Evolutionary conservation across 768 basidiomycete genomes (phyloP).

Genomic region (Termitomyces sp.): DNA sequence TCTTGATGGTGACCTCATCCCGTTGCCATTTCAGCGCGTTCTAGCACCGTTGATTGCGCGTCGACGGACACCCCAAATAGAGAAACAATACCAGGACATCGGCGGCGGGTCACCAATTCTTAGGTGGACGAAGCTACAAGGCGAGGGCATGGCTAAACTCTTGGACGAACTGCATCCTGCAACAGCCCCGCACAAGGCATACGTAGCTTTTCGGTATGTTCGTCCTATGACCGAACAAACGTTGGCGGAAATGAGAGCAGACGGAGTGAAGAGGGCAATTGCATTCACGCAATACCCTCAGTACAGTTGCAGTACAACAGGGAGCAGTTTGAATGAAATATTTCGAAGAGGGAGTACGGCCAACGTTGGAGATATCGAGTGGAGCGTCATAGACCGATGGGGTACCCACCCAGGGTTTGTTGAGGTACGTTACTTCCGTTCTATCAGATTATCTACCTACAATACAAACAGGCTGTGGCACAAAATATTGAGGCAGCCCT

Average conservation of each 20-base stretch:
- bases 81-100: conserved; percentile 90
- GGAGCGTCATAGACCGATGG: conserved; percentile 99
- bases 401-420: conserved; percentile 93
- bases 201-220: conserved; percentile 95
- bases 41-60: conserved; percentile 88
- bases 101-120: conserved; percentile 98
- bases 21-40: conserved; percentile 85
- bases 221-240: conserved; percentile 84
- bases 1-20: conserved; percentile 90
- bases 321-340: conserved; percentile 94
- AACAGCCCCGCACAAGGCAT: conserved; percentile 93
- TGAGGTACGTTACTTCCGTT: conserved; percentile 54
- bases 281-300: conserved; percentile 99
- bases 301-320: conserved; percentile 97
- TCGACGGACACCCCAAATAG: conserved; percentile 88
- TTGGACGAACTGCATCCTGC: conserved; percentile 93
- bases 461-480: conserved; percentile 69
- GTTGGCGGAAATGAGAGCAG: conserved; percentile 77
- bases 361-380: conserved; percentile 68
- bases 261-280: conserved; percentile 88
- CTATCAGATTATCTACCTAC: conserved; percentile 3
- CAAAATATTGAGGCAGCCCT: conserved; percentile 85
- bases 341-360: conserved; percentile 63
- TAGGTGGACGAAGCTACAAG: conserved; percentile 84
- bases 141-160: conserved; percentile 82